Base-by-base conservation (phyloP, 805 yeast species). In the Starmerella davenportii region DNA sequence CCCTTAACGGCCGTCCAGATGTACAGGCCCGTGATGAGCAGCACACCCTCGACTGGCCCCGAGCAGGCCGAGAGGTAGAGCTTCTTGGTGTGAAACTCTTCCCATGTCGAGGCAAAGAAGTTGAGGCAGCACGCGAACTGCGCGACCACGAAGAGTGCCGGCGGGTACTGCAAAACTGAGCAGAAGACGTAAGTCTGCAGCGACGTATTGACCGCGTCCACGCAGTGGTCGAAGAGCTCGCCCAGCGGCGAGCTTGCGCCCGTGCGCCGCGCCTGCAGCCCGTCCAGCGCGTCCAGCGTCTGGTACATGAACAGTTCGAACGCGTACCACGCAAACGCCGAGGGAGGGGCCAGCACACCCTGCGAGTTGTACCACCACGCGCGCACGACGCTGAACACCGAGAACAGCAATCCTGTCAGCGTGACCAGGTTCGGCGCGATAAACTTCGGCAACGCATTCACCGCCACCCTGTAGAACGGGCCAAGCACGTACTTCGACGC, bases 241-340 rank as follows among this genome's bases (percentile, higher is more conserved):
- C 98, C 96, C 47, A 87, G 62, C 0, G 98, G 96, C 3, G 95
- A 93, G 35, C 82, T 72, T 56, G 85, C 93, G 11, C 92, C 92
- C 1, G 95, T 90, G 50, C 79, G 70, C 51, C 96, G 72, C 19
- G 96, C 96, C 58, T 87, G 98, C 51, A 80, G 74, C 5, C 96
- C 96, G 60, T 87, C 96, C 56, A 94, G 80, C 4, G 93, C 94
- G 61, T 90, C 96, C 64, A 90, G 81, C 0, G 96, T 87, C 56
- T 90, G 95, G 59, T 87, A 87, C 68, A 84, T 62, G 54, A 85
- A 84, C 47, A 85, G 60, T 4, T 93, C 87, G 44, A 79, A 53
- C 0, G 92, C 95, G 55, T 80, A 79, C 34, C 75, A 61, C 47
- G 70, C 68, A 54, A 78, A 80, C 15, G 76, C 68, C 93, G 92